phyloP scores from a whole-genome alignment of 495 filamentous ascomycete species.

The Xylaria intraflava region DNA sequence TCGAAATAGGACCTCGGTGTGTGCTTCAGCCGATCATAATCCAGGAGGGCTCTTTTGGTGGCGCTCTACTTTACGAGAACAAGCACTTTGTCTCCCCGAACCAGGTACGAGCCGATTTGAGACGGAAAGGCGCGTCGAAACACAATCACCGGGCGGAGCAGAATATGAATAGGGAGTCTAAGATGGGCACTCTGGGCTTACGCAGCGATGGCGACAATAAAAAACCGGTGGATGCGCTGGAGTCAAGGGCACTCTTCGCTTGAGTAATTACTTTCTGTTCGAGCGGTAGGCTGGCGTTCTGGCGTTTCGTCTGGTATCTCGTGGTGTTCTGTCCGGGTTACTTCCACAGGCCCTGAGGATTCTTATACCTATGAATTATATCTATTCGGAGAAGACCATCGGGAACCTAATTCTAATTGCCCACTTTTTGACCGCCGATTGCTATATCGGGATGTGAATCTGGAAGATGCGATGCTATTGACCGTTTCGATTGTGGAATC shows the following conservation, averaged over 20 bases:
- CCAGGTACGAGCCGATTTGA: conserved; percentile 76
- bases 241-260: conserved; percentile 75
- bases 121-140: conserved; percentile 64
- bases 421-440: background rate
- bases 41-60: conserved; percentile 89
- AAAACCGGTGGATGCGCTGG: conserved; percentile 62
- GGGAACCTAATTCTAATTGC: background rate
- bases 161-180: conserved; percentile 61
- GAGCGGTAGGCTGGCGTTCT: conserved; percentile 16
- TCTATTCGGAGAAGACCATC: background rate
- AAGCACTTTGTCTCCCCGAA: conserved; percentile 97
- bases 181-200: conserved; percentile 69
- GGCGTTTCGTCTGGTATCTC: conserved; percentile 10
- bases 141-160: conserved; percentile 70
- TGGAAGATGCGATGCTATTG: too few species aligned
- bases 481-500: too few species aligned
- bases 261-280: conserved; percentile 31
- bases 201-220: conserved; percentile 54
- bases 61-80: conserved; percentile 97
- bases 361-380: background rate
- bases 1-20: conserved; percentile 93
- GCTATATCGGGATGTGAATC: too few species aligned
- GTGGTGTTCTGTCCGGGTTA: background rate
- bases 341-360: background rate
- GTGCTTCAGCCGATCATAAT: conserved; percentile 95